Conservation (phyloP, 805 yeast genomes). For the Lipomyces orientalis region DNA sequence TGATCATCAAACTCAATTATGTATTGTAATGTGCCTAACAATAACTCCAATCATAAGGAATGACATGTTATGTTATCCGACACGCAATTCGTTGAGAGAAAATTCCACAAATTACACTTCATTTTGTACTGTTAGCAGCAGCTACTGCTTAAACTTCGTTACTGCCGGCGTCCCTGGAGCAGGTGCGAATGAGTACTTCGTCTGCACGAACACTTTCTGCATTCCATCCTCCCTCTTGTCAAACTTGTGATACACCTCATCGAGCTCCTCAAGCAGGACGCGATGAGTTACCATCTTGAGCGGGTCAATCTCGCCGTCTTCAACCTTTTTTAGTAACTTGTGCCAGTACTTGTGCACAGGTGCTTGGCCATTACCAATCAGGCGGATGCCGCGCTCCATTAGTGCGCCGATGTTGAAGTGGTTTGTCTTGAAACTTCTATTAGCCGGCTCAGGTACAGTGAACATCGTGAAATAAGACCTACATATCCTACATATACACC, state of each 20-base stretch:
- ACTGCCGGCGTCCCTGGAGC: neutral
- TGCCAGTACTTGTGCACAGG: constrained; percentile 35
- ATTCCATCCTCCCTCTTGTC: constrained; percentile 31
- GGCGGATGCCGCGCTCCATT: constrained; percentile 11
- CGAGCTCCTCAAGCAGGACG: constrained; percentile 19
- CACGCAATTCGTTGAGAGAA: no score
- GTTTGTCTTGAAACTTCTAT: constrained; percentile 15
- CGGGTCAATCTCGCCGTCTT: constrained; percentile 27
- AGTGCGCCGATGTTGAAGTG: constrained; percentile 20
- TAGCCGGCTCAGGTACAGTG: neutral
- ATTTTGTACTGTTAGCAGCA: no score
- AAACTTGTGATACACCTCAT: constrained; percentile 17
- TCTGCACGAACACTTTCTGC: constrained; percentile 19
- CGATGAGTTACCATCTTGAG: constrained; percentile 26
- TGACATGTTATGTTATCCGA: no score
- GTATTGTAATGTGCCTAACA: no score
- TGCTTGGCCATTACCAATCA: constrained; percentile 29
- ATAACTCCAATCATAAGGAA: no score
- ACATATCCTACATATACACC: no score
- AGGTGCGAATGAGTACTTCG: neutral
- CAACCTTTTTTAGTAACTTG: constrained; percentile 22
- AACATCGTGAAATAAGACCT: no score
- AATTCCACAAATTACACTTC: no score
- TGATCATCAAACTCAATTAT: no score
- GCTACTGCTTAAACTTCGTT: neutral